Base-by-base conservation (phyloP, 208 protist species). In the Spironucleus salmonicida region DNA sequence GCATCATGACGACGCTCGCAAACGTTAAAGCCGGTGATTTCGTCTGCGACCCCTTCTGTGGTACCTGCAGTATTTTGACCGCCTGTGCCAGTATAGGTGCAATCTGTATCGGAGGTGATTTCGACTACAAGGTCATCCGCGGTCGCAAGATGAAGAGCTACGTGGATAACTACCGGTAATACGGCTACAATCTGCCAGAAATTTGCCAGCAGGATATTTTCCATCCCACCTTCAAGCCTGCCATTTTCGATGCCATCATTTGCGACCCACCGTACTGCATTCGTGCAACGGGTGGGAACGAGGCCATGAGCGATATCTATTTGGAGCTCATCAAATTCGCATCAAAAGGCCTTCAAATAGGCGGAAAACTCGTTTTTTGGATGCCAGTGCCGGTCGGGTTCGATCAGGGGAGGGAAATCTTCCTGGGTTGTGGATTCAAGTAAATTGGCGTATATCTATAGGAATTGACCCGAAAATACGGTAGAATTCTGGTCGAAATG, bases 181-280 rank as follows among this genome's bases (percentile, higher is more conserved):
- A 81, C 61, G 74, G 61, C 0, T 32, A 78, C 1, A 11, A 30
- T 15, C 40, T 59, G 9, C 74, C 74, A 23, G 23, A 74, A 1
- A 58, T 81, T 2, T 23, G 35, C n/a, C 45, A 49, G 15, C 29
- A 27, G 34, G 78, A 81, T 53, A 40, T 39, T 2, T 13, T 7
- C 9, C 7, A 49, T 32, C 19, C 34, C 11, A 27, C 35, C 0
- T 53, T 58, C 11, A 19, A 27, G 19, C 1, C 0, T 13, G 4
- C 13, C n/a, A 39, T 32, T 40, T 32, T 82, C 1, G 80, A 83
- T 39, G 80, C 80, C 4, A 78, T 83, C n/a, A 23, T 83, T 11
- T 66, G 35, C 53, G 80, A 83, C 76, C 80, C 80, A 32, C 80
- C 80, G 19, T 83, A 83, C 61, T 67, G 71, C 58, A 81, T 83